Percentiles rank a stretch among this genome's conserved stretches.
phyloP scores from a whole-genome alignment of 179 eudicot species.

The Beta macrorhiza region DNA sequence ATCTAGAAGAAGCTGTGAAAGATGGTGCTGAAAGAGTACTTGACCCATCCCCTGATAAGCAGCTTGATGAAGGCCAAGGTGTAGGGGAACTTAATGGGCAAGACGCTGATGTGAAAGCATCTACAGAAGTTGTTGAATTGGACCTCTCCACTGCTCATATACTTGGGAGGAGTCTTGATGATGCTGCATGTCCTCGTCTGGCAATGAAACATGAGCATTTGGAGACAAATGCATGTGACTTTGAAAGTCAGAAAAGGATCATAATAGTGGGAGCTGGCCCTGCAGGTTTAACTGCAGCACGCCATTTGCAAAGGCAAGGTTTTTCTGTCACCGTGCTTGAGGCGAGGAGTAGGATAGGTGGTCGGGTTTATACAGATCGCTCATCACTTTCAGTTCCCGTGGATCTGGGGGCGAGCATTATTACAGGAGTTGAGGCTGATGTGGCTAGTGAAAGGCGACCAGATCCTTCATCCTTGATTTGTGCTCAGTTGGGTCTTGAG shows the following conservation, averaged over 20 bases:
- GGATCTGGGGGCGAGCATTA: constrained; percentile 99
- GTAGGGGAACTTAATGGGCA: constrained; percentile 29
- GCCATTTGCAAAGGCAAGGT: constrained; percentile 95
- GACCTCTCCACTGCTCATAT: constrained; percentile 30
- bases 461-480: constrained; percentile 92
- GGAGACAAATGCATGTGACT: constrained; percentile 33
- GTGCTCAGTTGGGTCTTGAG: constrained; percentile 96
- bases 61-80: constrained; percentile 26
- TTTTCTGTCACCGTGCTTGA: constrained; percentile 78
- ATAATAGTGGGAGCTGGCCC: constrained; percentile 97
- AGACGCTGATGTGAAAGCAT: constrained; percentile 26
- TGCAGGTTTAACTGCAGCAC: constrained; percentile 95
- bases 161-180: constrained; percentile 30
- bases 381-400: constrained; percentile 97
- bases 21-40: constrained; percentile 27
- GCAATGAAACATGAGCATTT: constrained; percentile 30
- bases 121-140: constrained; percentile 22
- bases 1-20: constrained; percentile 28
- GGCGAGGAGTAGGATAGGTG: constrained; percentile 89
- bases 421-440: constrained; percentile 99
- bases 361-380: constrained; percentile 87
- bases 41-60: constrained; percentile 34
- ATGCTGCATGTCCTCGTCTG: constrained; percentile 26
- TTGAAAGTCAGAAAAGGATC: constrained; percentile 50
- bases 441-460: constrained; percentile 90